Evolutionary conservation across 331 rosid species (phyloP).

Genomic region (Malus hybrid): DNA sequence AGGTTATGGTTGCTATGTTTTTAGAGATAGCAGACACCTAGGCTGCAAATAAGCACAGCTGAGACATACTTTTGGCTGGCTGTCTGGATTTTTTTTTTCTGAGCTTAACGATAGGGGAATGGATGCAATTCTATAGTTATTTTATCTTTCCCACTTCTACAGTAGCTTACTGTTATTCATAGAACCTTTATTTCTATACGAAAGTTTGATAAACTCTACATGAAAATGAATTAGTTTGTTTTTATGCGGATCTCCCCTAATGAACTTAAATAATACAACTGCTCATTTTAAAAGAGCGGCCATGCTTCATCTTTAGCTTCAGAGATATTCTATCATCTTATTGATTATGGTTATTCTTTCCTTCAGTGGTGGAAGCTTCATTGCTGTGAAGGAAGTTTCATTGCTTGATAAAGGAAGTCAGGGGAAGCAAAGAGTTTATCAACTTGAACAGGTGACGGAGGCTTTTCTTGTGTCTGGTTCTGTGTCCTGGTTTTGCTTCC

Average conservation of each 20-base stretch:
- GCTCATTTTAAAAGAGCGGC: background rate
- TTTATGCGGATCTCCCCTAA: background rate
- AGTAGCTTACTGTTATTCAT: background rate
- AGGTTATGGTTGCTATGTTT: background rate
- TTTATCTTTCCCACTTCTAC: background rate
- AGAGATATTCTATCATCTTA: background rate
- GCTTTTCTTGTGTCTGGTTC: constrained; percentile 13
- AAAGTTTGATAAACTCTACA: background rate
- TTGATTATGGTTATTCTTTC: background rate
- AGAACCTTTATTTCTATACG: background rate
- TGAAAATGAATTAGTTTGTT: background rate
- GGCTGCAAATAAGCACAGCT: background rate
- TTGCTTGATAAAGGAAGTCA: constrained; percentile 79
- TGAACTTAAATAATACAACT: background rate
- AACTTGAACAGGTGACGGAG: constrained; percentile 71
- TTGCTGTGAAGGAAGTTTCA: constrained; percentile 98
- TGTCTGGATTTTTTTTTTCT: background rate
- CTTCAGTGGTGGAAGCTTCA: constrained; percentile 66
- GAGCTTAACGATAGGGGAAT: background rate
- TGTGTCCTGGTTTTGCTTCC: background rate
- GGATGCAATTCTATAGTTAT: no score
- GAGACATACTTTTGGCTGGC: background rate
- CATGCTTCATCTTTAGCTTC: background rate
- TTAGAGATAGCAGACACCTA: background rate
- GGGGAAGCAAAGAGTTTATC: constrained; percentile 75